A percentile compares a stretch with the other conserved stretches of the same genome.
Conservation (phyloP, 352 stramenopile genomes). For the Pythium sukuiense region DNA sequence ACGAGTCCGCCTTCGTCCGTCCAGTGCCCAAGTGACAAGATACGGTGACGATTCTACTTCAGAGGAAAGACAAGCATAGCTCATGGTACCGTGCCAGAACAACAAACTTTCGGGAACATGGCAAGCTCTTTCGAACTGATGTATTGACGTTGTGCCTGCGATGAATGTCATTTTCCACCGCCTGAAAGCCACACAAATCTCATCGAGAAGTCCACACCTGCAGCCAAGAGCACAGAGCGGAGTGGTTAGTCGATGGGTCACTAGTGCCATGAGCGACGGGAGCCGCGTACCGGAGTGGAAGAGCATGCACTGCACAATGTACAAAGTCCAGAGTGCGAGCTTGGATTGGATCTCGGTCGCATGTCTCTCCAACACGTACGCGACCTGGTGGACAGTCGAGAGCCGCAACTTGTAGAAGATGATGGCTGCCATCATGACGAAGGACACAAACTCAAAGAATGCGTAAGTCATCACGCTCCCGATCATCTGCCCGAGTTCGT, state of each 20-base stretch:
- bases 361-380: slow-evolving; percentile 37
- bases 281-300: slow-evolving; percentile 25
- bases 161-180: background rate
- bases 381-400: slow-evolving; percentile 32
- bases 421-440: slow-evolving; percentile 9
- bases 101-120: background rate
- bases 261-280: background rate
- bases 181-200: slow-evolving; percentile 6
- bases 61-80: background rate
- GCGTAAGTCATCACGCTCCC: slow-evolving; percentile 14
- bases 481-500: slow-evolving; percentile 7
- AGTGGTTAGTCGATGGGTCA: background rate
- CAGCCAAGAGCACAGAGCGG: background rate
- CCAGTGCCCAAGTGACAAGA: background rate
- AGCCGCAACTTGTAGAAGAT: slow-evolving; percentile 14
- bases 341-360: slow-evolving; percentile 31
- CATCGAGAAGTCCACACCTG: slow-evolving; percentile 19
- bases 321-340: slow-evolving; percentile 39
- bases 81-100: background rate
- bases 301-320: slow-evolving; percentile 39
- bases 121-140: background rate
- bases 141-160: background rate
- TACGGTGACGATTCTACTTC: background rate
- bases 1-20: slow-evolving; percentile 5
- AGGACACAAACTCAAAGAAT: slow-evolving; percentile 14